Evolutionary conservation across 1,139 yeast genomes (phyloP).

Genomic region (Geotrichum citri-aurantii): DNA sequence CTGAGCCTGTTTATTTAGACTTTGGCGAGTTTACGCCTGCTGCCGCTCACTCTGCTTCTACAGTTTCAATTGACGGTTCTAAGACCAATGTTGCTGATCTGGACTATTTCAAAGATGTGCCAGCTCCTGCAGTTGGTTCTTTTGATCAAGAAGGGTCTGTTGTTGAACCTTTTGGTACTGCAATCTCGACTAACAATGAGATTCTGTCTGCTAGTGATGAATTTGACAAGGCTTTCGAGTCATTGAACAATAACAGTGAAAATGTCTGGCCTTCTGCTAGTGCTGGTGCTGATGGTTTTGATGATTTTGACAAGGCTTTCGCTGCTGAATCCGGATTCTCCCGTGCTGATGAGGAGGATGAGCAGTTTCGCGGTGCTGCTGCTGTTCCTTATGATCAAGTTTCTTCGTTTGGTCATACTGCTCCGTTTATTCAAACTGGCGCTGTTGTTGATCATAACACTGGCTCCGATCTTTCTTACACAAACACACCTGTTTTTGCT

Average conservation of each 20-base stretch:
- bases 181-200: background rate
- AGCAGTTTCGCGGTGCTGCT: background rate
- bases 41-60: slow-evolving; percentile 3
- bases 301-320: slow-evolving; percentile 10
- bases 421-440: background rate
- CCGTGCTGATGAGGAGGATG: background rate
- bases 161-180: background rate
- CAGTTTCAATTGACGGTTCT: slow-evolving; percentile 10
- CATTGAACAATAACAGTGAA: background rate
- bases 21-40: slow-evolving; percentile 5
- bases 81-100: background rate
- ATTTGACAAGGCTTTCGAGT: slow-evolving; percentile 1
- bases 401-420: background rate
- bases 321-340: background rate
- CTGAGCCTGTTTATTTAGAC: slow-evolving; percentile 6
- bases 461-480: background rate
- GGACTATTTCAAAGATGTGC: background rate
- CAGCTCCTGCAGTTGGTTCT: background rate
- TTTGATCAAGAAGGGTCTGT: background rate
- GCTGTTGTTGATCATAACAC: background rate
- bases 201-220: background rate
- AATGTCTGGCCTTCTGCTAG: background rate
- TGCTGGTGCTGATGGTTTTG: background rate
- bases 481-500: slow-evolving; percentile 1
- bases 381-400: background rate